Percentiles rank a stretch among this genome's conserved stretches.
Conservation (phyloP, 257 asterid species). For the Salvia miltiorrhiza region DNA sequence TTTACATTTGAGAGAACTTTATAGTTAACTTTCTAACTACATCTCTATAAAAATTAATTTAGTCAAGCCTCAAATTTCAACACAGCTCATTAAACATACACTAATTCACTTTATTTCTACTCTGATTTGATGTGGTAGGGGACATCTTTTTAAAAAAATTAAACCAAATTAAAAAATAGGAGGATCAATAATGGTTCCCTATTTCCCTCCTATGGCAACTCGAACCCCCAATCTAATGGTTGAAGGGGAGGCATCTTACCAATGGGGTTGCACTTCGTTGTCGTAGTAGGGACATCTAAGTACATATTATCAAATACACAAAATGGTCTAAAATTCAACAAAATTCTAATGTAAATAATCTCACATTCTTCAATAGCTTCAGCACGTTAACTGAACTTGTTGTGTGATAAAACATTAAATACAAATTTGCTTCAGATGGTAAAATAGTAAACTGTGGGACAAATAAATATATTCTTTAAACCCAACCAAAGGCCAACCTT, state of each 20-base stretch:
- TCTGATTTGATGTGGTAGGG: neutral
- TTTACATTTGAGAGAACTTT: neutral
- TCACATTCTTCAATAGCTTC: neutral
- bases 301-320: neutral
- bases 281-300: no score
- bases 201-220: no score
- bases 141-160: no score
- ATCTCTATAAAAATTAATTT: neutral
- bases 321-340: neutral
- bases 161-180: no score
- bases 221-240: no score
- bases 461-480: neutral
- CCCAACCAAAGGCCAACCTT: neutral
- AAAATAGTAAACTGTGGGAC: neutral
- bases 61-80: neutral
- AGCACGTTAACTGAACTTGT: neutral
- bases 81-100: neutral
- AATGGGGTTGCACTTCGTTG: no score
- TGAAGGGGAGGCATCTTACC: no score
- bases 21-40: neutral
- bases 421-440: neutral
- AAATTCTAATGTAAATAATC: neutral
- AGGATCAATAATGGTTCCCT: no score
- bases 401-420: neutral
- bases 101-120: neutral